A percentile compares a stretch with the other conserved stretches of the same genome.
Conservation (phyloP, 768 basidiomycete genomes). For the Pulveroboletus frians region DNA sequence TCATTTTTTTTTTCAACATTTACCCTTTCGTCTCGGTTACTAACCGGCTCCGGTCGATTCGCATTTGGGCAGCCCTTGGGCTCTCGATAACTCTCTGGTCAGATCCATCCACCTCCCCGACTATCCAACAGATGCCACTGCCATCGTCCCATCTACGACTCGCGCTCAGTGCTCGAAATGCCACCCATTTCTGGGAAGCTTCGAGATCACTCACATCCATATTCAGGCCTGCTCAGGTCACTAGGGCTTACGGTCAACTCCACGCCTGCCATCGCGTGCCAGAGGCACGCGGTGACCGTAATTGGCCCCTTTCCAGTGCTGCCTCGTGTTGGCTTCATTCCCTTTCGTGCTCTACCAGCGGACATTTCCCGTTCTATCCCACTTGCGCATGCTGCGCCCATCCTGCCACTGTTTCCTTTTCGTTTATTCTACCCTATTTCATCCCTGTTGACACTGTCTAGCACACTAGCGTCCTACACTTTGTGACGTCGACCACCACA, state of each 20-base stretch:
- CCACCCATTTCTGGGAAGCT: neutral
- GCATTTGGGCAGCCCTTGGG: neutral
- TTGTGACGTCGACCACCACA: neutral
- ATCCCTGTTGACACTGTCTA: neutral
- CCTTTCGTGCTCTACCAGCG: conserved; percentile 12
- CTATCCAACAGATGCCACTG: too few relatives aligned
- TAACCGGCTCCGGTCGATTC: neutral
- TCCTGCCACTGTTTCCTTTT: conserved; percentile 3
- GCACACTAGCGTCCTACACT: neutral
- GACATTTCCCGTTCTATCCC: conserved; percentile 20
- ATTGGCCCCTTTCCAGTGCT: conserved; percentile 24
- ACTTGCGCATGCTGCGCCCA: conserved; percentile 22
- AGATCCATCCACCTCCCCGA: too few relatives aligned
- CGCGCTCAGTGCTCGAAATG: too few relatives aligned
- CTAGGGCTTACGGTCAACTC: neutral
- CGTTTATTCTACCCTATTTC: neutral
- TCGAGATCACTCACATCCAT: neutral
- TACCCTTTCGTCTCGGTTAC: neutral
- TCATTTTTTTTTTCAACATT: too few relatives aligned
- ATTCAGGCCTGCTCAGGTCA: neutral
- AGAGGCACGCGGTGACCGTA: conserved; percentile 11
- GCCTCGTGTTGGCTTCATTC: conserved; percentile 29
- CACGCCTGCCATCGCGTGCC: conserved; percentile 14
- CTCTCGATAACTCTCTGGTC: neutral
- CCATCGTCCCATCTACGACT: too few relatives aligned